Evolutionary conservation across 164 flowering plant species (phyloP).

Genomic region (Vitis amurensis): DNA sequence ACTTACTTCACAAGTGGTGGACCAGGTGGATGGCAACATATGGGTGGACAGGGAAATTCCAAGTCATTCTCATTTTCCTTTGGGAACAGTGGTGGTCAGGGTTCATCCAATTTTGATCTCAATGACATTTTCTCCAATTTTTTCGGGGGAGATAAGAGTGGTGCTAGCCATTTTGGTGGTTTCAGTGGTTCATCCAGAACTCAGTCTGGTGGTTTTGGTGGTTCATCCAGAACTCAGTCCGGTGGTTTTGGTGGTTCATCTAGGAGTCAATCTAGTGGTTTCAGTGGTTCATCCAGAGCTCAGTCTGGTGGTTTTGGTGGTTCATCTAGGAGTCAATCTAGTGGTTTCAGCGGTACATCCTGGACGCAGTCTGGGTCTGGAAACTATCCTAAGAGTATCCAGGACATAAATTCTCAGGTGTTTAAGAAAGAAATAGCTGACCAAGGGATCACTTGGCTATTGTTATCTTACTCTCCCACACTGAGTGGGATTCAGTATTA

Average conservation of each 20-base stretch:
- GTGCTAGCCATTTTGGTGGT: slow-evolving; percentile 29
- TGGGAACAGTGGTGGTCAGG: slow-evolving; percentile 55
- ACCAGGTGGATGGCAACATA: slow-evolving; percentile 59
- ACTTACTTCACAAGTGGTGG: slow-evolving; percentile 67
- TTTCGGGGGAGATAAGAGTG: slow-evolving; percentile 46
- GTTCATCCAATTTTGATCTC: slow-evolving; percentile 56
- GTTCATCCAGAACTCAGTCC: too few species aligned
- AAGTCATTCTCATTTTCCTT: slow-evolving; percentile 76
- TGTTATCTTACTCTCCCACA: slow-evolving; percentile 54
- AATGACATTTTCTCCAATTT: slow-evolving; percentile 68
- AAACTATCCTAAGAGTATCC: slow-evolving; percentile 39
- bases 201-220: slow-evolving; percentile 44
- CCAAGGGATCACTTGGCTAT: slow-evolving; percentile 77
- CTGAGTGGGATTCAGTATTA: slow-evolving; percentile 32
- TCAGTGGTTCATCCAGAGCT: slow-evolving; percentile 37
- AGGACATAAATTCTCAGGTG: slow-evolving; percentile 42
- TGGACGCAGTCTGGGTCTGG: slow-evolving; percentile 36
- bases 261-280: slow-evolving; percentile 32
- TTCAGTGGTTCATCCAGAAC: slow-evolving; percentile 18
- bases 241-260: slow-evolving; percentile 24
- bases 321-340: slow-evolving; percentile 32
- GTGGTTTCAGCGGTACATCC: slow-evolving; percentile 25
- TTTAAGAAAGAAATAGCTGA: slow-evolving; percentile 65
- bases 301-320: slow-evolving; percentile 21
- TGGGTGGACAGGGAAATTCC: slow-evolving; percentile 58